Conservation (phyloP, 495 filamentous ascomycete species). For the Hypoxylon lenormandii region DNA sequence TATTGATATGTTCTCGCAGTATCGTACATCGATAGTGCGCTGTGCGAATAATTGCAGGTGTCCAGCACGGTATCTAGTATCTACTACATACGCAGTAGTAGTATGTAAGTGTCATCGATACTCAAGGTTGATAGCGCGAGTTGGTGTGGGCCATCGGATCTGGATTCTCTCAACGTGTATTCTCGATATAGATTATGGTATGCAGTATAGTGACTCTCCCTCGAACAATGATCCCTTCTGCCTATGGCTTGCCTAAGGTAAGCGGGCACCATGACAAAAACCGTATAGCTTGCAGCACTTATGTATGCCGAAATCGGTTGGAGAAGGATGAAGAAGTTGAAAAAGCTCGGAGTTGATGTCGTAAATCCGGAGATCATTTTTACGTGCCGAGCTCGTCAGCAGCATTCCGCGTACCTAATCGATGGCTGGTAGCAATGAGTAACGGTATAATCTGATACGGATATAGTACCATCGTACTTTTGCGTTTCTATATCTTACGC, state of each 20-base stretch:
- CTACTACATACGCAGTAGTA: too few species aligned
- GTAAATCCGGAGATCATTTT: constrained; percentile 36
- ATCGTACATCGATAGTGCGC: constrained; percentile 41
- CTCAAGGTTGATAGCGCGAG: constrained; percentile 19
- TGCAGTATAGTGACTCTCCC: too few species aligned
- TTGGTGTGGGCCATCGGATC: constrained; percentile 38
- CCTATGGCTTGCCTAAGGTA: constrained; percentile 4
- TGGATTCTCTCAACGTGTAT: constrained; percentile 20
- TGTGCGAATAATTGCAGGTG: constrained; percentile 36
- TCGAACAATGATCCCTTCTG: constrained; percentile 5
- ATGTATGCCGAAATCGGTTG: constrained; percentile 33
- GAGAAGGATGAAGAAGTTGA: constrained; percentile 4
- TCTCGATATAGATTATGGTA: background rate
- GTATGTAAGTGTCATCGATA: constrained; percentile 25
- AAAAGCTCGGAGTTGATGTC: constrained; percentile 27
- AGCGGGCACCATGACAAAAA: background rate
- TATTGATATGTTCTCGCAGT: constrained; percentile 31
- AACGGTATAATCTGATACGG: too few species aligned
- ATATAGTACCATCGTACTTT: constrained; percentile 18
- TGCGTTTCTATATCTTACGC: constrained; percentile 20
- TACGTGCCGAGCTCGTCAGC: constrained; percentile 39
- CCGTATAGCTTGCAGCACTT: constrained; percentile 2
- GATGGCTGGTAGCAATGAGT: constrained; percentile 28
- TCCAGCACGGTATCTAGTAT: constrained; percentile 17
- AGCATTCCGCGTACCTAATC: constrained; percentile 2